These are phyloP conservation scores for Scheffersomyces insectosa DNA, from an alignment of 1,139 yeast genomes.

Conservation along the genomic window DNA sequence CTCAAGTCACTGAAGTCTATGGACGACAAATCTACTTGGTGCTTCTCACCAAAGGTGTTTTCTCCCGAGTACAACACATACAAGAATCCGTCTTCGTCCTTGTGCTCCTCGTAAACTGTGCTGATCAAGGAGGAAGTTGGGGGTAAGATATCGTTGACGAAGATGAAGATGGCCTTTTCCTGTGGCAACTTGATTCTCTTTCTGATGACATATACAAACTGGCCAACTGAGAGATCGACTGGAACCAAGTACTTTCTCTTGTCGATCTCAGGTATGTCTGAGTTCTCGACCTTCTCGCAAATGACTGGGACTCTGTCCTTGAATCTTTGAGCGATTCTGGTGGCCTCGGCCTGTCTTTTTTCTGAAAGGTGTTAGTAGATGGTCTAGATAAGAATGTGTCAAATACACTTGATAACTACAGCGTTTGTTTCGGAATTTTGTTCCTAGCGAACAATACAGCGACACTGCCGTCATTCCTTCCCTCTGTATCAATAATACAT, in stretches of 20 bases:
- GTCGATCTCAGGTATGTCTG: slow-evolving; percentile 94
- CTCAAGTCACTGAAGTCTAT: slow-evolving; percentile 8
- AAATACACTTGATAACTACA: too few species aligned
- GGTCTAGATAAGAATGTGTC: background rate
- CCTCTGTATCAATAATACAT: slow-evolving; percentile 27
- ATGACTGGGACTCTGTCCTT: slow-evolving; percentile 93
- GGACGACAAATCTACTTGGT: slow-evolving; percentile 37
- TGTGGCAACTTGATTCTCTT: slow-evolving; percentile 94
- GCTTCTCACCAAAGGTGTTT: slow-evolving; percentile 69
- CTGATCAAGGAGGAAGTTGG: slow-evolving; percentile 98
- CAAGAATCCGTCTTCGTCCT: slow-evolving; percentile 95
- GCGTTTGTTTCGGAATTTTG: background rate
- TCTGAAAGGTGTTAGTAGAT: slow-evolving; percentile 46
- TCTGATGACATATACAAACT: slow-evolving; percentile 94
- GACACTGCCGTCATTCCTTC: background rate
- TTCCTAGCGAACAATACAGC: too few species aligned
- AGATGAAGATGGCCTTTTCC: slow-evolving; percentile 96
- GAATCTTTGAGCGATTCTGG: slow-evolving; percentile 86
- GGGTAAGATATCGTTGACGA: slow-evolving; percentile 93
- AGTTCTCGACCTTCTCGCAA: slow-evolving; percentile 96
- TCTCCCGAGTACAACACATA: slow-evolving; percentile 91
- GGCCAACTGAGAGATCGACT: slow-evolving; percentile 94
- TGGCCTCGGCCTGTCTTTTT: slow-evolving; percentile 94
- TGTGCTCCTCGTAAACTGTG: slow-evolving; percentile 91
- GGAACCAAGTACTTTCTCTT: slow-evolving; percentile 97